Evolutionary conservation across 1,284 basidiomycete species (phyloP), one percentile per base, ranked within the genome.

Genomic region (Meripilus lineatus): DNA sequence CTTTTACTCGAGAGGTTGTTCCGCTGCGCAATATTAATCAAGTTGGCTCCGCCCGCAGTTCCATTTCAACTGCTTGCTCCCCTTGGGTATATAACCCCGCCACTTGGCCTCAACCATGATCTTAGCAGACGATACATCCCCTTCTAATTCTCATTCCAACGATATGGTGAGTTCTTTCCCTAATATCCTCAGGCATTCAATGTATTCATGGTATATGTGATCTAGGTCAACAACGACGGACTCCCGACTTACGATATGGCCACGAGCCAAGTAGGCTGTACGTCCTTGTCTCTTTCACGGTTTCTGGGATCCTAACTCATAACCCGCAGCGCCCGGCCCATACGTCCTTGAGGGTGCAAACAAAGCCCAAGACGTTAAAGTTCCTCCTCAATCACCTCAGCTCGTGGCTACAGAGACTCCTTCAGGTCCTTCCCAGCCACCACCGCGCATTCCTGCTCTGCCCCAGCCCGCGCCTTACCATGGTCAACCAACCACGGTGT

Each of bases 401-500:
- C 45, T 44, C 39, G n/a, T 49, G 8, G 24, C 50, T 10, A 32
- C 36, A 14, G 36, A 37, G 13, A 44, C 40, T 6, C 46, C 45
- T 2, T 45, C 55, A n/a, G 48, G 52, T 18, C 51, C 59, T 5
- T 47, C 51, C 20, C 23, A 42, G 24, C 50, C 45, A 4, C 14
- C 43, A 17, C 57, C 50, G 4, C 41, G 45, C 13, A 55, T 56
- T 50, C 61, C 62, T 25, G n/a, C n/a, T n/a, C n/a, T n/a, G n/a
- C n/a, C n/a, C n/a, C n/a, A n/a, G n/a, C 48, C n/a, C 33, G 6
- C n/a, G 7, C n/a, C n/a, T n/a, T n/a, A n/a, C n/a, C n/a, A n/a
- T n/a, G n/a, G n/a, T n/a, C n/a, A n/a, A n/a, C 17, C 57, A 23
- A 60, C 58, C 34, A 58, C 54, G 10, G 64, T 72, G 5, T 70